These are phyloP conservation scores for Exophiala lecanii-corni DNA, from an alignment of 2,329 filamentous ascomycete genomes.

Conservation along the genomic window DNA sequence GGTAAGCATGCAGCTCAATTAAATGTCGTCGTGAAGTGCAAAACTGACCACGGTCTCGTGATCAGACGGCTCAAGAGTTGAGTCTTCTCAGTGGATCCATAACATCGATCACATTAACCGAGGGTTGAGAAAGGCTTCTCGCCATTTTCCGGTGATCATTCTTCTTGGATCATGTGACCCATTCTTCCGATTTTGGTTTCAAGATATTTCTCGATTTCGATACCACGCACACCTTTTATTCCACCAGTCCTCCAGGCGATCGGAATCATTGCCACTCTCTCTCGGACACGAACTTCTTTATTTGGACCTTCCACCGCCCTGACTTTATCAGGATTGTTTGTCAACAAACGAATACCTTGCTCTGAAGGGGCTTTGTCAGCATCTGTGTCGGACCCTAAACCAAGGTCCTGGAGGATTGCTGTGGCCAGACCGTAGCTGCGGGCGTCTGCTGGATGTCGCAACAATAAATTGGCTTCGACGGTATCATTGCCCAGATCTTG, in stretches of 20 bases:
- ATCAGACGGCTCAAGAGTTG: too few species aligned
- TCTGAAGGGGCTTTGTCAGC: constrained; percentile 12
- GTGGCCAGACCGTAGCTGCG: constrained; percentile 94
- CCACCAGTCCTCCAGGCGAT: constrained; percentile 80
- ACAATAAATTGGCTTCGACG: constrained; percentile 86
- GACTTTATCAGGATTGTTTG: constrained; percentile 97
- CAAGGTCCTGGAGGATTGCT: constrained; percentile 84
- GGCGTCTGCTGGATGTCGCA: constrained; percentile 90
- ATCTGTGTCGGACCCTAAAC: constrained; percentile 59
- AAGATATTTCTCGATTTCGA: constrained; percentile 89
- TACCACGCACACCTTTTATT: constrained; percentile 73
- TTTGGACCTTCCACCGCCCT: constrained; percentile 88
- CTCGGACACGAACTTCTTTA: constrained; percentile 78
- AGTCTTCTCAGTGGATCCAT: too few species aligned
- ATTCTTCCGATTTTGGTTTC: constrained; percentile 94
- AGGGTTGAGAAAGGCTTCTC: too few species aligned
- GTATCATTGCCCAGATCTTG: constrained; percentile 97
- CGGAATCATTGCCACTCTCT: constrained; percentile 92
- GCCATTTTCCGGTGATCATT: too few species aligned
- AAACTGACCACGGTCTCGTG: too few species aligned
- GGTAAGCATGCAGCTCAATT: too few species aligned
- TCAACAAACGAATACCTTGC: constrained; percentile 67
- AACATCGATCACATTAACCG: too few species aligned
- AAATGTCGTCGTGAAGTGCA: too few species aligned
- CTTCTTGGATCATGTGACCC: constrained; percentile 64